Conservation (phyloP, 2,329 filamentous ascomycete genomes). For the Claviceps humidiphila region DNA sequence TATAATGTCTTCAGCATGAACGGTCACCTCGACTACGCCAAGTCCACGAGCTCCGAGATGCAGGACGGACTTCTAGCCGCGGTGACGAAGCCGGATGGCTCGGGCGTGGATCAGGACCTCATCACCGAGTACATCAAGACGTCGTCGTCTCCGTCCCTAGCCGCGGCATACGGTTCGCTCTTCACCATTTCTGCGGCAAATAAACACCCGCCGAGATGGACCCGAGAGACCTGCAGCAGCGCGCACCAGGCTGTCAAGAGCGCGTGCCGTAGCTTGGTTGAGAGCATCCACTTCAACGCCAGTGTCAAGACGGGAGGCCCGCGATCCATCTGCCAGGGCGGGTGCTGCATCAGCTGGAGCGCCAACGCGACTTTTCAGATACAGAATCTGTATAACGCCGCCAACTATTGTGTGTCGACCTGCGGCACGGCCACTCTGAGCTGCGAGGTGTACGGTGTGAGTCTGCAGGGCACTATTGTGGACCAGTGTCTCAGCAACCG, state of each 20-base stretch:
- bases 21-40: constrained; percentile 3
- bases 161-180: constrained; percentile 2
- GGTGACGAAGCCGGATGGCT: not conserved
- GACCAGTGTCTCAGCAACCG: constrained; percentile 5
- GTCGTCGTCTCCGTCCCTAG: constrained; percentile 1
- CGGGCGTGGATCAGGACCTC: not conserved
- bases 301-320: constrained; percentile 1
- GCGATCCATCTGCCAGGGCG: constrained; percentile 1
- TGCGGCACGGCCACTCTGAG: constrained; percentile 2
- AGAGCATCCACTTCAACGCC: constrained; percentile 2
- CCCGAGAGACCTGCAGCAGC: not conserved
- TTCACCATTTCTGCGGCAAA: not conserved
- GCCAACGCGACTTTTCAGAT: constrained; percentile 3
- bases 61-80: constrained; percentile 1
- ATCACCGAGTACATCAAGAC: constrained; percentile 3
- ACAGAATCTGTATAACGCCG: not conserved
- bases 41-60: constrained; percentile 1
- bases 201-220: not conserved
- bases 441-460: constrained; percentile 1
- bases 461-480: not conserved
- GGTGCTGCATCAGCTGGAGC: constrained; percentile 6
- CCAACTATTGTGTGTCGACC: not conserved
- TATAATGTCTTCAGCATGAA: constrained; percentile 6
- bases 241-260: not conserved
- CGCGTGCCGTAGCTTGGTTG: not conserved